Conservation (phyloP, 163 green algal genomes). For the Chlamydomonas reinhardtii region DNA sequence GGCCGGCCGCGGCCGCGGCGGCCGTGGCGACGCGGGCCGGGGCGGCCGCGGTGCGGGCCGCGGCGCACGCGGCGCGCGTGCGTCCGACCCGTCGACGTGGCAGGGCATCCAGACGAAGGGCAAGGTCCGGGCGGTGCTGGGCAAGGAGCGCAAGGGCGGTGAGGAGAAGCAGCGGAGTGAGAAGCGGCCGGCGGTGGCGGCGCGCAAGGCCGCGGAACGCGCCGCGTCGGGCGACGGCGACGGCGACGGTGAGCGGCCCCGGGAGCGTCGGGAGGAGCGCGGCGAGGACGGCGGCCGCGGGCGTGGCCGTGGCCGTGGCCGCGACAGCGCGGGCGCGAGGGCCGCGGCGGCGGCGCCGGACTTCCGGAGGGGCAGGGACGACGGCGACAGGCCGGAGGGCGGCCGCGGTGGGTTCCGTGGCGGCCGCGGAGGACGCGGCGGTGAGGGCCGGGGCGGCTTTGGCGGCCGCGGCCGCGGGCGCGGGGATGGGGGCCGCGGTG, state of each 20-base stretch:
- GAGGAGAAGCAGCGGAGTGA: constrained; percentile 13
- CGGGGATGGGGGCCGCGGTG: neutral
- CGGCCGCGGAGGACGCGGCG: neutral
- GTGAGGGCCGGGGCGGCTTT: neutral
- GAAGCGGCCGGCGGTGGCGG: constrained; percentile 76
- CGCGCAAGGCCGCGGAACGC: constrained; percentile 62
- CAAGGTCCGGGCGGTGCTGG: constrained; percentile 24
- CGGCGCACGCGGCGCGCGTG: neutral
- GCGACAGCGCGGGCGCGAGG: neutral
- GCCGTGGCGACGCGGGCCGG: neutral
- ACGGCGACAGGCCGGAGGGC: neutral
- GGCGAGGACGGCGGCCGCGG: neutral
- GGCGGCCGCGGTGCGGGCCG: neutral
- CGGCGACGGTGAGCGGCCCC: neutral
- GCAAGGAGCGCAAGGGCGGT: neutral
- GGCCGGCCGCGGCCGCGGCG: neutral
- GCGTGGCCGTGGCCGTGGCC: neutral
- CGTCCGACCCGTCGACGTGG: constrained; percentile 40
- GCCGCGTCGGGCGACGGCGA: neutral
- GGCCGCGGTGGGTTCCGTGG: constrained; percentile 1
- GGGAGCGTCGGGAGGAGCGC: neutral
- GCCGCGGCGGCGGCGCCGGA: neutral
- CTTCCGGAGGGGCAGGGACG: neutral
- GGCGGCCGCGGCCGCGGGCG: neutral
- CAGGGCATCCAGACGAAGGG: constrained; percentile 65